Evolutionary conservation across 148 eudicot species (phyloP).

Genomic region (Dysphania ambrosioides): DNA sequence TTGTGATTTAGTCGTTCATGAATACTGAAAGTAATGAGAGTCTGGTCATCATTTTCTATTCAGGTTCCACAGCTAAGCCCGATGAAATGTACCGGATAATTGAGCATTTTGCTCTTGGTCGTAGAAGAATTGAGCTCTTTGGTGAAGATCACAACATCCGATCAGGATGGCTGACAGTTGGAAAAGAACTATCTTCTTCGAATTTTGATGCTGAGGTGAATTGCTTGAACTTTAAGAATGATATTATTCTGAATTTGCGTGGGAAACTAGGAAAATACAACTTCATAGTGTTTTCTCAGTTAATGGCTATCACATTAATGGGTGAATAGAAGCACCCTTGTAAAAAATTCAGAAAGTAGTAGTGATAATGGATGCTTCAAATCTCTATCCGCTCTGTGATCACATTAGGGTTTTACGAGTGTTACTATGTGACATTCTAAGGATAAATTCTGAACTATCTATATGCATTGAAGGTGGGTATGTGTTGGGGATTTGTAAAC

Average conservation of each 20-base stretch:
- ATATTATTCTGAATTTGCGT: too few species aligned
- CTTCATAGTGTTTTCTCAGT: too few species aligned
- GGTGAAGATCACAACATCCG: slow-evolving; percentile 96
- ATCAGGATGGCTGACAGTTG: slow-evolving; percentile 93
- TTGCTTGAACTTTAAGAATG: neutral
- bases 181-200: slow-evolving; percentile 75
- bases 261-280: neutral
- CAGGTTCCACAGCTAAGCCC: slow-evolving; percentile 95
- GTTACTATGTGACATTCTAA: too few species aligned
- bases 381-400: too few species aligned
- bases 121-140: slow-evolving; percentile 89
- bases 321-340: neutral
- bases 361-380: too few species aligned
- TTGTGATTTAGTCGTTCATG: neutral
- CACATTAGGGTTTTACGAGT: neutral
- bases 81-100: slow-evolving; percentile 93
- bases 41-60: slow-evolving; percentile 19
- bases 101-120: slow-evolving; percentile 98
- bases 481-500: neutral
- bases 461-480: neutral
- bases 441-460: neutral
- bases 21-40: neutral
- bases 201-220: slow-evolving; percentile 76
- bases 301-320: neutral
- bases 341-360: neutral